Percentiles rank a stretch among this genome's conserved stretches.
Conservation (phyloP, 2,329 filamentous ascomycete genomes). For the Polytolypa hystricis region DNA sequence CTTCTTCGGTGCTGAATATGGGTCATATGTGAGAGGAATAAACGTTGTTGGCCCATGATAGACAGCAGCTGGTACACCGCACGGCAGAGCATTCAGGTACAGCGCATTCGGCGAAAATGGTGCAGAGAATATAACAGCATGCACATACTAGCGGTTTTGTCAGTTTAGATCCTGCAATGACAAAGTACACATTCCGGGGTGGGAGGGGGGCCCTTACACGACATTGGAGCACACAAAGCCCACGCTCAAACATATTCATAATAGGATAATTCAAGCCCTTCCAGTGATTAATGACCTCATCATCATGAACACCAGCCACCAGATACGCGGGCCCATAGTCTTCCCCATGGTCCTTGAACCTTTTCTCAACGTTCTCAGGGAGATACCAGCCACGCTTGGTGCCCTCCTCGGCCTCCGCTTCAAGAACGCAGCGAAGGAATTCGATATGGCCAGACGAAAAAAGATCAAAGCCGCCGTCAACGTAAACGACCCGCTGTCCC, state of each 20-base stretch:
- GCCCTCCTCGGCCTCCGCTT: conserved; percentile 61
- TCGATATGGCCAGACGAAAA: conserved; percentile 97
- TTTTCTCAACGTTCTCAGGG: conserved; percentile 50
- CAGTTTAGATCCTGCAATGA: no score
- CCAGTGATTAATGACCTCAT: conserved; percentile 89
- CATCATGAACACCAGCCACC: conserved; percentile 89
- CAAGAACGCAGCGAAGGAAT: conserved; percentile 69
- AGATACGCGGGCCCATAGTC: conserved; percentile 78
- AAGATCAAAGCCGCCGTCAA: conserved; percentile 91
- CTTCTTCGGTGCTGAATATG: conserved; percentile 67
- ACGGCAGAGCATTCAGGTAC: conserved; percentile 66
- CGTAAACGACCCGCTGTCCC: conserved; percentile 82
- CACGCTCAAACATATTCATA: conserved; percentile 98
- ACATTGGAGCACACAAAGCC: conserved; percentile 90
- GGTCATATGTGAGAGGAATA: conserved; percentile 66
- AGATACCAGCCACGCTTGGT: conserved; percentile 62
- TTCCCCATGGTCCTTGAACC: conserved; percentile 50
- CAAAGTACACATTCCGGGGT: conserved; percentile 5
- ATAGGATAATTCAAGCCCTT: conserved; percentile 98
- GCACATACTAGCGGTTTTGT: conserved; percentile 55
- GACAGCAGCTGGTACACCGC: conserved; percentile 63
- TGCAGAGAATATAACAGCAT: conserved; percentile 78
- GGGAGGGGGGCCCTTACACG: conserved; percentile 46
- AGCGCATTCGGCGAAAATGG: conserved; percentile 73
- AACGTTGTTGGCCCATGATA: conserved; percentile 96